Percentiles rank a stretch among this genome's conserved stretches.
Conservation (phyloP, 2,329 filamentous ascomycete species). For the Ciborinia camelliae region DNA sequence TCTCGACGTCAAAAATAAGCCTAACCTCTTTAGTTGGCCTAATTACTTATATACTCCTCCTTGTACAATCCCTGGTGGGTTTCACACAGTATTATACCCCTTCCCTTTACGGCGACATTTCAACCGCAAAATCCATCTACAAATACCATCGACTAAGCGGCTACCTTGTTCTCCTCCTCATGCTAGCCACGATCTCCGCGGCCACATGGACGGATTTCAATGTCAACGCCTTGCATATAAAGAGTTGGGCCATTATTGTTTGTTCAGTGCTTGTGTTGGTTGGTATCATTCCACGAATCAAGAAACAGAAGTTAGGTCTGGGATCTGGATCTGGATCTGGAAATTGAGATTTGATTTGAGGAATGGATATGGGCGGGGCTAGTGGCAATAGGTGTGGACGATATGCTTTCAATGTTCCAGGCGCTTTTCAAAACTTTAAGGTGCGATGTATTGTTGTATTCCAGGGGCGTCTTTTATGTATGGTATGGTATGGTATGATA, state of each 20-base stretch:
- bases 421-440: too few species aligned
- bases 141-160: slow-evolving; percentile 83
- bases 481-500: too few species aligned
- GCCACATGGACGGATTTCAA: slow-evolving; percentile 78
- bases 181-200: slow-evolving; percentile 70
- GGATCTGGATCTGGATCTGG: background rate
- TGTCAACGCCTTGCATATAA: slow-evolving; percentile 62
- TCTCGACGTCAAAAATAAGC: background rate
- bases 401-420: too few species aligned
- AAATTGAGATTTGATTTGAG: background rate
- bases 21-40: slow-evolving; percentile 51
- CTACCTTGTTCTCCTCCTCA: slow-evolving; percentile 67
- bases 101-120: slow-evolving; percentile 69
- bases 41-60: slow-evolving; percentile 64
- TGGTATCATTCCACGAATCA: slow-evolving; percentile 75
- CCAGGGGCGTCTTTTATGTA: too few species aligned
- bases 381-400: background rate
- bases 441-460: too few species aligned
- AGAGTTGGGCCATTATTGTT: slow-evolving; percentile 72
- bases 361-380: background rate
- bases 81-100: slow-evolving; percentile 80
- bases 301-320: slow-evolving; percentile 73
- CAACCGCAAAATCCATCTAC: slow-evolving; percentile 78
- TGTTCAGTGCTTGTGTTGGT: slow-evolving; percentile 61
- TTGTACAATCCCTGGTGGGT: slow-evolving; percentile 73